Evolutionary conservation across 805 yeast species (phyloP).

Genomic region (Candida sakaeoensis): DNA sequence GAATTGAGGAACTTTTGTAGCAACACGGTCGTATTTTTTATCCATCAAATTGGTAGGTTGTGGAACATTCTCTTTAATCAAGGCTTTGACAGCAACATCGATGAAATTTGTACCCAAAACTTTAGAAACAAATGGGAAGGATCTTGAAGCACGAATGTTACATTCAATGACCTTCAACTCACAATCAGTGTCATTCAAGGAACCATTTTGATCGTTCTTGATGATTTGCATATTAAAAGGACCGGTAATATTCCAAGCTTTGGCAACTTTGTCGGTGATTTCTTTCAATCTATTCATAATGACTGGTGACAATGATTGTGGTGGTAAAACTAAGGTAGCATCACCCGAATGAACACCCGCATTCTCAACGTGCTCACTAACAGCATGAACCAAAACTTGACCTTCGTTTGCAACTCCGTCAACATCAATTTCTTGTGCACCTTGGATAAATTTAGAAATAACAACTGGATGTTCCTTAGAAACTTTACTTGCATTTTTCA

Average conservation of each 20-base stretch:
- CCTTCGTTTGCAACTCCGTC: constrained; percentile 96
- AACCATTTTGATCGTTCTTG: constrained; percentile 61
- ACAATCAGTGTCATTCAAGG: constrained; percentile 51
- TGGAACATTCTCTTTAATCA: constrained; percentile 70
- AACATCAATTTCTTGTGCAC: constrained; percentile 95
- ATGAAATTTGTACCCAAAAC: constrained; percentile 93
- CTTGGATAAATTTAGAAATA: constrained; percentile 90
- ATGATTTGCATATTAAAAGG: constrained; percentile 99
- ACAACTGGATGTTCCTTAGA: constrained; percentile 97
- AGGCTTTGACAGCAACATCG: constrained; percentile 88
- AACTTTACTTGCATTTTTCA: constrained; percentile 85
- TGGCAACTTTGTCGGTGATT: constrained; percentile 89
- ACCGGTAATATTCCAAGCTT: constrained; percentile 94
- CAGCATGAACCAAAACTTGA: constrained; percentile 85
- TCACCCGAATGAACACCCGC: constrained; percentile 99
- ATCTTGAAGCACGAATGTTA: constrained; percentile 96
- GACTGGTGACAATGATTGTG: constrained; percentile 67
- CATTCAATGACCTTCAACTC: constrained; percentile 94
- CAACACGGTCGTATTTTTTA: constrained; percentile 66
- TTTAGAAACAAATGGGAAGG: constrained; percentile 98
- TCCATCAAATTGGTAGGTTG: constrained; percentile 82
- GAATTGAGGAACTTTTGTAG: constrained; percentile 89
- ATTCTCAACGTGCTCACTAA: constrained; percentile 95
- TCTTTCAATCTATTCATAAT: constrained; percentile 73
- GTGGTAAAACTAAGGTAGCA: constrained; percentile 93